A percentile compares a stretch with the other conserved stretches of the same genome.
Conservation (phyloP, 2,329 filamentous ascomycete genomes). For the Chaetomiaceae sp. region DNA sequence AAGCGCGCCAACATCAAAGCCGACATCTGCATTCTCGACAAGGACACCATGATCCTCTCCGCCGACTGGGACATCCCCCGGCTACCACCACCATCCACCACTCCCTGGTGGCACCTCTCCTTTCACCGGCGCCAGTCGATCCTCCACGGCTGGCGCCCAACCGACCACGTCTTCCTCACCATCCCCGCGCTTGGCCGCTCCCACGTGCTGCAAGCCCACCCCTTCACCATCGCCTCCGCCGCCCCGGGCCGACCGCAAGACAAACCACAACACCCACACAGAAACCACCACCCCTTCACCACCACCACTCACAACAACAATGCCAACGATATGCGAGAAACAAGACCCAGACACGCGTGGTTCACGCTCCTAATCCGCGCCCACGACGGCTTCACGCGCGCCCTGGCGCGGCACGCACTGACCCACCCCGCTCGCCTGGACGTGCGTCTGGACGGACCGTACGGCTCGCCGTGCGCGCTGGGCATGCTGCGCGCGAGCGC, state of each 20-base stretch:
- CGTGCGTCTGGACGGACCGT: conserved; percentile 58
- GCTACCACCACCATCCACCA: background rate
- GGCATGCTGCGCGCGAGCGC: conserved; percentile 44
- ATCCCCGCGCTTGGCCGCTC: conserved; percentile 47
- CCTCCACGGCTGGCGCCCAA: conserved; percentile 49
- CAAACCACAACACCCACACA: no score
- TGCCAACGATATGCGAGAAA: background rate
- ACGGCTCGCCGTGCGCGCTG: conserved; percentile 53
- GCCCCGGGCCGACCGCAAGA: conserved; percentile 23
- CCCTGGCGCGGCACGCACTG: conserved; percentile 47
- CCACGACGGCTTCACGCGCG: conserved; percentile 52
- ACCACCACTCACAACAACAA: background rate
- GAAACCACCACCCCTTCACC: conserved; percentile 38
- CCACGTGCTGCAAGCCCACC: conserved; percentile 55
- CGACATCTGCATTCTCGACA: conserved; percentile 45
- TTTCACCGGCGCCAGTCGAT: conserved; percentile 10
- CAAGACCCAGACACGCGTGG: conserved; percentile 34
- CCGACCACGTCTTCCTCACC: conserved; percentile 59
- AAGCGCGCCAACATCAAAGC: conserved; percentile 45
- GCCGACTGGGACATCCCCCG: conserved; percentile 32
- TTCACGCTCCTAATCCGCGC: conserved; percentile 54
- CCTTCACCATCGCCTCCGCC: conserved; percentile 60
- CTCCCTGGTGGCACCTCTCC: background rate
- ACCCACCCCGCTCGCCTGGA: conserved; percentile 31
- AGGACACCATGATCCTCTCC: conserved; percentile 46